These are phyloP conservation scores for Xenosphaeropsis pyriputrescens DNA, from an alignment of 2,329 filamentous ascomycete genomes.

Conservation along the genomic window DNA sequence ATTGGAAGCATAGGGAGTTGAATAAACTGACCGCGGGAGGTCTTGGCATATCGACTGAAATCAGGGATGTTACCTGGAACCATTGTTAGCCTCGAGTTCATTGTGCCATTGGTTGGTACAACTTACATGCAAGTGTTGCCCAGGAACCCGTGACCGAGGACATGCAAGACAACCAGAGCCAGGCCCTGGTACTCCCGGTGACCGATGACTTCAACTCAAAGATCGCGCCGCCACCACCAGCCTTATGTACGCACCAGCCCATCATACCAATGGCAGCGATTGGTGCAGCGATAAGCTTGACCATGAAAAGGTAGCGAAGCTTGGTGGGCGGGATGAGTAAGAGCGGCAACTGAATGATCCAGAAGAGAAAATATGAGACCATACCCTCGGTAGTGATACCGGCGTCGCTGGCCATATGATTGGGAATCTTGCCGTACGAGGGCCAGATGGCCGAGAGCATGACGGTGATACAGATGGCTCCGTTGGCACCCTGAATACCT, in stretches of 20 bases:
- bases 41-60: slow-evolving; percentile 17
- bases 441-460: slow-evolving; percentile 36
- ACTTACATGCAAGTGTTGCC: slow-evolving; percentile 15
- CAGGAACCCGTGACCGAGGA: slow-evolving; percentile 15
- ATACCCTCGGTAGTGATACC: slow-evolving; percentile 42
- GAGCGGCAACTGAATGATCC: slow-evolving; percentile 20
- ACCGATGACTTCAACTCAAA: slow-evolving; percentile 11
- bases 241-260: slow-evolving; percentile 45
- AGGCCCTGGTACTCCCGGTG: slow-evolving; percentile 12
- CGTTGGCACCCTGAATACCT: slow-evolving; percentile 50
- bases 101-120: too few species aligned
- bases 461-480: slow-evolving; percentile 31
- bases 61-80: slow-evolving; percentile 18
- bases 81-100: not conserved
- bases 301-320: slow-evolving; percentile 35
- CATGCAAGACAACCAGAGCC: slow-evolving; percentile 15
- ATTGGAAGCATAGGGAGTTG: slow-evolving; percentile 19
- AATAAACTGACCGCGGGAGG: slow-evolving; percentile 20
- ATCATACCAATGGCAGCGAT: slow-evolving; percentile 46
- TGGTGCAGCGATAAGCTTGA: slow-evolving; percentile 35
- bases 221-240: slow-evolving; percentile 24
- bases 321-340: slow-evolving; percentile 33
- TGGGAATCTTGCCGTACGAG: slow-evolving; percentile 34
- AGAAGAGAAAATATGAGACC: slow-evolving; percentile 36
- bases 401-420: slow-evolving; percentile 31